Evolutionary conservation across 2,329 filamentous ascomycete genomes (phyloP).

Genomic region (Penicillium frequentans): DNA sequence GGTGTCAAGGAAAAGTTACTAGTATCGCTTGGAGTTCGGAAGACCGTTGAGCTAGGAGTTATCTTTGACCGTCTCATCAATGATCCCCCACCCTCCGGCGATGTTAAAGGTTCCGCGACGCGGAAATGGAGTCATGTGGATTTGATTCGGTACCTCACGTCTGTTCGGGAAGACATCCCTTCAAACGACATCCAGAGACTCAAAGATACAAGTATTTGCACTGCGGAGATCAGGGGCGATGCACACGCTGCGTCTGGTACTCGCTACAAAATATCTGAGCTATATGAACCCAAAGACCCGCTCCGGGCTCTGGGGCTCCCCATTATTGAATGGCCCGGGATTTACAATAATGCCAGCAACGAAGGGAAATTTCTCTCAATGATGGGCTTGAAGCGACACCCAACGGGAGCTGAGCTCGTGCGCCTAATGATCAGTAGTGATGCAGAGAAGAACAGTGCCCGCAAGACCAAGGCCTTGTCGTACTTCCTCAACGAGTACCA

Average conservation of each 20-base stretch:
- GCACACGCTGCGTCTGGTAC: constrained; percentile 57
- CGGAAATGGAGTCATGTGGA: constrained; percentile 88
- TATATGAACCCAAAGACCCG: constrained; percentile 75
- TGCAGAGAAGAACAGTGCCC: constrained; percentile 50
- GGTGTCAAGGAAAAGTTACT: constrained; percentile 91
- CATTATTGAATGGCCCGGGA: constrained; percentile 79
- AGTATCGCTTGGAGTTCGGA: constrained; percentile 78
- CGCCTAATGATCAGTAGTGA: constrained; percentile 69
- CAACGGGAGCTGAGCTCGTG: constrained; percentile 72
- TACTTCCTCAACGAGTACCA: constrained; percentile 84
- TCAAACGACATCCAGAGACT: constrained; percentile 76
- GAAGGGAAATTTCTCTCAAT: constrained; percentile 73
- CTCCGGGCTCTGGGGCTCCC: constrained; percentile 71
- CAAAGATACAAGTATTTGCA: constrained; percentile 75
- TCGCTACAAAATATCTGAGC: constrained; percentile 69
- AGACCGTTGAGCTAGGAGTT: constrained; percentile 90
- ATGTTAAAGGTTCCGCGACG: constrained; percentile 46
- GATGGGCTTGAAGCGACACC: constrained; percentile 72
- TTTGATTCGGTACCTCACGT: constrained; percentile 89
- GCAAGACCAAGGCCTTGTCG: constrained; percentile 69
- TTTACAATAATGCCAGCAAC: constrained; percentile 61
- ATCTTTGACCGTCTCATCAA: constrained; percentile 85
- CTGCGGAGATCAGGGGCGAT: constrained; percentile 63
- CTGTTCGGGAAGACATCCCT: constrained; percentile 87
- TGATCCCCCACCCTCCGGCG: constrained; percentile 45